Percentiles rank a stretch among this genome's conserved stretches.
These are phyloP conservation scores for Odontarrhena argentea DNA, from an alignment of 345 rosid species.

Conservation along the genomic window DNA sequence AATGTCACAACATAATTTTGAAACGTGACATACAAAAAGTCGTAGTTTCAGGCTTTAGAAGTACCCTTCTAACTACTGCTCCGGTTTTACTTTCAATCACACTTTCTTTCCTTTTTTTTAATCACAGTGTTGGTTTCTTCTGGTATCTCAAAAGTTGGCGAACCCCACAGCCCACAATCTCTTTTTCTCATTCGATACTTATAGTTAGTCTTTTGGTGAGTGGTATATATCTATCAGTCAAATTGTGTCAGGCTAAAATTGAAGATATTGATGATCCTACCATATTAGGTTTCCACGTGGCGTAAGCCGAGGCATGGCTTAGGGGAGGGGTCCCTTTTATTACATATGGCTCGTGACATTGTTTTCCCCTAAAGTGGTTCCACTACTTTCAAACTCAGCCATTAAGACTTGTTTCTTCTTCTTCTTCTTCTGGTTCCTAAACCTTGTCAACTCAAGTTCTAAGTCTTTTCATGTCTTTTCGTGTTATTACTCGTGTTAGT, in stretches of 20 bases:
- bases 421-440: conserved; percentile 28
- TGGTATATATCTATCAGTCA: conserved; percentile 39
- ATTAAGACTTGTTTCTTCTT: conserved; percentile 23
- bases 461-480: conserved; percentile 41
- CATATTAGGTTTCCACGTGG: conserved; percentile 37
- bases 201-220: conserved; percentile 35
- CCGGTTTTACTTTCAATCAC: conserved; percentile 21
- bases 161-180: conserved; percentile 28
- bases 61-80: conserved; percentile 24
- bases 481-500: conserved; percentile 31
- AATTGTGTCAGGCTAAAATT: conserved; percentile 32
- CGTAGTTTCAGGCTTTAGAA: conserved; percentile 16
- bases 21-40: conserved; percentile 34
- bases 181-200: conserved; percentile 24
- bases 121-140: conserved; percentile 32
- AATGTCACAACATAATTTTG: conserved; percentile 26
- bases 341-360: conserved; percentile 37
- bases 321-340: conserved; percentile 37
- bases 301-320: conserved; percentile 28
- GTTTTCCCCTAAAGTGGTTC: conserved; percentile 35
- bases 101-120: not conserved
- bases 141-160: conserved; percentile 39
- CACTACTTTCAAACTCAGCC: conserved; percentile 39
- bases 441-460: conserved; percentile 32
- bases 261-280: conserved; percentile 32